Base-by-base conservation (phyloP, 306 rosid genomes). In the Quercus wislizeni region DNA sequence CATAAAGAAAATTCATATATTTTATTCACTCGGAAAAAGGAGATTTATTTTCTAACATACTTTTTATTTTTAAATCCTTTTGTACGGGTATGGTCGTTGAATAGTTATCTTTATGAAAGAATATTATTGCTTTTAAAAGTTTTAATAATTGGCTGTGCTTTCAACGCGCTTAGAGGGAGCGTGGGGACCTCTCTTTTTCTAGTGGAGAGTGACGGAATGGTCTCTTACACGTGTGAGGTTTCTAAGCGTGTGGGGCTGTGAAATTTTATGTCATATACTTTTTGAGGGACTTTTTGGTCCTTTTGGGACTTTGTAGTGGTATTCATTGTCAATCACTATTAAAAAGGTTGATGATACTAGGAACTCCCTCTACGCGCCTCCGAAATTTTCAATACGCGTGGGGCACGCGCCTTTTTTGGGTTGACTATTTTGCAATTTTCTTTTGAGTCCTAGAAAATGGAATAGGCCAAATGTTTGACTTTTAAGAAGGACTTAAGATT, bases 321-420 rank as follows among this genome's bases (percentile, higher is more conserved):
- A 75, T 75, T 85, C 80, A 69, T 77, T 81, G 74, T 84, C 85
- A 27, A 6, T 67, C 30, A 55, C n/a, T 17, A 28, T 73, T 49
- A 7, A 21, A 52, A 38, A 21, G 30, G 65, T 63, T 73, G 17
- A n/a, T 38, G 20, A 15, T 27, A 13, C 15, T 15, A 3, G 2
- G 5, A 7, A 2, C 15, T 4, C 51, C 52, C 7, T 19, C 25
- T 75, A 78, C 85, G 88, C 83, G 54, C 87, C 71, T 71, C 41
- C 25, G 4, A 68, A 57, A 7, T 38, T 19, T 38, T 12, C 52
- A 38, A 15, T 19, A 77, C 30, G 85, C 56, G 82, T 80, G 52
- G 5, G 13, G 49, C 84, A 28, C 57, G 79, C 78, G 72, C 75
- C 20, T n/a, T 61, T 25, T 51, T 56, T 23, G 41, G 28, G 8